Base-by-base conservation (phyloP, 192 early-diverging fungal genomes). In the Mortierella hygrophila region DNA sequence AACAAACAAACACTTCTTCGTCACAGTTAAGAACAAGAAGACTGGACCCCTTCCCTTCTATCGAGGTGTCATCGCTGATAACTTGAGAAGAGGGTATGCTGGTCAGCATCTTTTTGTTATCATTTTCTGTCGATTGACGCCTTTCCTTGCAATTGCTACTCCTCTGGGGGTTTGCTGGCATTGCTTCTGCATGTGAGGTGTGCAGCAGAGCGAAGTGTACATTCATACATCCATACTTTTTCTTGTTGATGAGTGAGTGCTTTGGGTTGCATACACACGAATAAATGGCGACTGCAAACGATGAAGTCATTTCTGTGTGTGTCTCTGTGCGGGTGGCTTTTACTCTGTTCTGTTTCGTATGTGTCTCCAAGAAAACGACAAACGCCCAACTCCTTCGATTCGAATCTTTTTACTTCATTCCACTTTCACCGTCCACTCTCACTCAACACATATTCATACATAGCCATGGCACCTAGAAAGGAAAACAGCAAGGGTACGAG, bases 401-500 rank as follows among this genome's bases (percentile, higher is more conserved):
- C 75, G 26, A 68, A 23, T 44, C 57, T 76, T 68, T 76, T 76
- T 40, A 15, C 26, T 76, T 65, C 77, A 78, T 78, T 60, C n/a
- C 52, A 8, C 5, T 16, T 52, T 52, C 20, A 52, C 49, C 18
- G 6, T 26, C 21, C 54, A 16, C 70, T 18, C 55, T 1, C 40
- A 16, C 23, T 16, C 49, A 26, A 54, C 68, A 32, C 23, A 60
- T 57, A 57, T 57, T 47, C 23, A 38, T 52, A 72, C 29, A 65
- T 65, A 65, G 13, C 9, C 32, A 85, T 85, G 83, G 76, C 83
- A 68, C 81, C 81, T 10, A 70, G 76, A 41, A 82, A 82, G 52
- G 81, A 82, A 70, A 82, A 82, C 68, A 82, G 82, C 82, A 83
- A 83, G 65, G 75, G 76, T 79, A 75, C 72, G 73, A 18, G 20